phyloP scores from a whole-genome alignment of 2,329 filamentous ascomycete genomes.

The Pseudogymnoascus sp. region DNA sequence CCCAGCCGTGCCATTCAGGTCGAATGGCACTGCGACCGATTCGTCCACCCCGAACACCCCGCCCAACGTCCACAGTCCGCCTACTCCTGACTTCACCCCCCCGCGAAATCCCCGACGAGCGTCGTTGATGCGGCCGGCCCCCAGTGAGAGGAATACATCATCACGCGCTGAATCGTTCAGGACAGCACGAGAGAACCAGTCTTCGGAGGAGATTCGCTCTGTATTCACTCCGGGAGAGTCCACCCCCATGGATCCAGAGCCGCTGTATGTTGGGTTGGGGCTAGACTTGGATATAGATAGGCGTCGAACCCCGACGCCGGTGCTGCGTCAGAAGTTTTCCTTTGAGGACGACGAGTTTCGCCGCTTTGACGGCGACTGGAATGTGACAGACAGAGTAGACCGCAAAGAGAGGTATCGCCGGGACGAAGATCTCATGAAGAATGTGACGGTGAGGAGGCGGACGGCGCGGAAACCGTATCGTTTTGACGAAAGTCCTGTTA shows the following conservation, averaged over 20 bases:
- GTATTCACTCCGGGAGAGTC: slow-evolving; percentile 4
- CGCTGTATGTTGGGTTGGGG: slow-evolving; percentile 27
- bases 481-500: slow-evolving; percentile 24
- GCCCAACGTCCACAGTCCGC: slow-evolving; percentile 58
- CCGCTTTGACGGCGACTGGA: slow-evolving; percentile 53
- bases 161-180: slow-evolving; percentile 41
- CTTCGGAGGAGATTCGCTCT: slow-evolving; percentile 50
- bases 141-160: slow-evolving; percentile 39
- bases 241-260: slow-evolving; percentile 10
- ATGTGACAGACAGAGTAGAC: slow-evolving; percentile 28
- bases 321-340: slow-evolving; percentile 1
- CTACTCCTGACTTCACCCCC: slow-evolving; percentile 70
- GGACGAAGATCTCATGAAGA: slow-evolving; percentile 47
- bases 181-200: slow-evolving; percentile 60
- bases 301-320: slow-evolving; percentile 22
- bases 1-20: not conserved
- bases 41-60: slow-evolving; percentile 48
- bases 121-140: slow-evolving; percentile 39
- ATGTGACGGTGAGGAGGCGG: slow-evolving; percentile 46
- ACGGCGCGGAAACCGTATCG: slow-evolving; percentile 18
- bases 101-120: slow-evolving; percentile 45
- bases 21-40: not conserved
- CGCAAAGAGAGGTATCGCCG: slow-evolving; percentile 31
- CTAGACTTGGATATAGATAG: slow-evolving; percentile 34
- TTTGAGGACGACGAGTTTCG: slow-evolving; percentile 7